phyloP scores from a whole-genome alignment of 305 asterid species.

The Fraxinus velutina region DNA sequence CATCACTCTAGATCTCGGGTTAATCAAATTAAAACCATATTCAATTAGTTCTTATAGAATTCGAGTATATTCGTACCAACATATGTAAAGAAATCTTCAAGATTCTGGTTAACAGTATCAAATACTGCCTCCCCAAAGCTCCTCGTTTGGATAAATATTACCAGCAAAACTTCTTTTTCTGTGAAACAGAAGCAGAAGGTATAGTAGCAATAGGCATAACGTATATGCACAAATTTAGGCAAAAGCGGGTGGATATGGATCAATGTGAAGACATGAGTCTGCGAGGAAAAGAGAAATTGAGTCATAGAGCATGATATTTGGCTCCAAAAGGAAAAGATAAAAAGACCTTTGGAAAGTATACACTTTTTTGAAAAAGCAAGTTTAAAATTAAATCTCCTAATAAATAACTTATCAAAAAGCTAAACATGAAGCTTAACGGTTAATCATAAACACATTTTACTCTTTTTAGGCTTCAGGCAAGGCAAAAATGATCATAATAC shows the following conservation, averaged over 20 bases:
- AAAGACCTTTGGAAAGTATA: background rate
- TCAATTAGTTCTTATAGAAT: background rate
- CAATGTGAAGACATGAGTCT: background rate
- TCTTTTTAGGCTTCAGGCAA: background rate
- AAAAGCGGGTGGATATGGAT: background rate
- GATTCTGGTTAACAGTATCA: background rate
- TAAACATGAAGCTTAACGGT: background rate
- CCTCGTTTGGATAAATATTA: slow-evolving; percentile 26
- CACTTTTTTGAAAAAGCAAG: background rate
- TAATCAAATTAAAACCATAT: background rate
- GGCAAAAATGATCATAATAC: background rate
- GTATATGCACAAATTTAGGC: background rate
- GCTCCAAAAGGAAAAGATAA: background rate
- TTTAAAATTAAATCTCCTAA: background rate
- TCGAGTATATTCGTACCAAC: background rate
- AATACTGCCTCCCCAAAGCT: background rate
- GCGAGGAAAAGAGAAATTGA: background rate
- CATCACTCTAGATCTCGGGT: background rate
- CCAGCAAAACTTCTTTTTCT: slow-evolving; percentile 89
- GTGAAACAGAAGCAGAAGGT: slow-evolving; percentile 28
- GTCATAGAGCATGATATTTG: background rate
- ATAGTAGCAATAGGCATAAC: background rate
- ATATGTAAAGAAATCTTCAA: background rate
- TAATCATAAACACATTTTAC: background rate
- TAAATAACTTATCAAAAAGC: background rate